Conservation (phyloP, 306 rosid species). For the Aeschynomene evenia region DNA sequence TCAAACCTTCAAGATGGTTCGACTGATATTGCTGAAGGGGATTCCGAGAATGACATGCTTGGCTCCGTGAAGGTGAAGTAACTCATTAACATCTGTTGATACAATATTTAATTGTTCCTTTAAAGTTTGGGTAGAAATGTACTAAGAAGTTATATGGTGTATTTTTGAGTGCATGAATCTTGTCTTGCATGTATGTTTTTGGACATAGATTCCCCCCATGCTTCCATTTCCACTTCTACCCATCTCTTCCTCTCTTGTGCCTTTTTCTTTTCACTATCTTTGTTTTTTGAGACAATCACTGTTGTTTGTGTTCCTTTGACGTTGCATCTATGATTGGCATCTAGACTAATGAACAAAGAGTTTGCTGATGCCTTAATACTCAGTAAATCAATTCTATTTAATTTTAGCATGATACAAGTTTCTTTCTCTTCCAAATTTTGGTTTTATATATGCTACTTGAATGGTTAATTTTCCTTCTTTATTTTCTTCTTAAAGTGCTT, state of each 20-base stretch:
- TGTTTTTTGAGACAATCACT: neutral
- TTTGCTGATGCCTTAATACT: conserved; percentile 6
- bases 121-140: conserved; percentile 15
- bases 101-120: neutral
- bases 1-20: conserved; percentile 78
- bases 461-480: neutral
- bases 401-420: neutral
- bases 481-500: conserved; percentile 2
- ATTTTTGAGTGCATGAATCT: neutral
- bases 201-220: neutral
- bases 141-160: neutral
- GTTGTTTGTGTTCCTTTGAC: conserved; percentile 13
- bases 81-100: conserved; percentile 25
- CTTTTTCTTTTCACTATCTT: neutral
- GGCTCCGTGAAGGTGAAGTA: conserved; percentile 90
- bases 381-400: neutral
- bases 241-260: neutral
- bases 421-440: conserved; percentile 8
- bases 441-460: neutral
- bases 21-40: conserved; percentile 82
- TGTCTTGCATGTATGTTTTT: neutral
- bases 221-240: neutral
- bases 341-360: neutral
- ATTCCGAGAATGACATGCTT: conserved; percentile 89
- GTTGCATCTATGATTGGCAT: conserved; percentile 1